Base-by-base conservation (phyloP, 1,284 basidiomycete species). In the Apiotrichum domesticum region DNA sequence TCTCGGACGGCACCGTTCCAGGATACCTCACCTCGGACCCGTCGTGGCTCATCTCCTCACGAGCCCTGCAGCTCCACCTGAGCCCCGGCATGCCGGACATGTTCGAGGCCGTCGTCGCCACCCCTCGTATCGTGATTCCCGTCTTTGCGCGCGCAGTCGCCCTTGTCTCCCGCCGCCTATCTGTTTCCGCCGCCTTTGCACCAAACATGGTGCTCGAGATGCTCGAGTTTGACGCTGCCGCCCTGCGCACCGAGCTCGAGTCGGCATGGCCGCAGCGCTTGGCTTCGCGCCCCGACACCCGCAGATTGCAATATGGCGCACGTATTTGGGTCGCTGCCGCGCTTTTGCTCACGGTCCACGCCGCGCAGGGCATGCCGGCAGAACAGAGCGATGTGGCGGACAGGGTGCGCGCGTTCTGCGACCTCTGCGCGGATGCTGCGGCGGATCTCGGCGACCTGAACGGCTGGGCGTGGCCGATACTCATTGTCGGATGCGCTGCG, bases 171-270 rank as follows among this genome's bases (percentile, higher is more conserved):
- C 44, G 54, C 6, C 49, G 49, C n/a, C 21, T 21, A 21, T 21
- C 21, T 21, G 32, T 42, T 14, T 34, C 41, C 34, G 41, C 40
- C 6, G 15, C 33, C 4, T 48, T 35, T 6, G 39, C 29, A 10
- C 32, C 37, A 14, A 49, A 56, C 15, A 45, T 56, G 42, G 44
- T 56, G 4, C 9, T 32, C 6, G 54, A 56, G 49, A n/a, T 43
- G 49, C 49, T 51, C 45, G 54, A 56, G 37, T 46, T 46, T 39
- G 54, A 56, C 44, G 43, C 39, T 0, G 35, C 49, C 3, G 32
- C 54, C 2, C 54, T 56, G 15, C 54, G 54, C 44, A 32, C 45
- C 49, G 49, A 56, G 49, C 44, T 56, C 32, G 54, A 56, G 49
- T 9, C 34, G 1, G 44, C 45, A 15, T 56, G 54, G 54, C 54